Evolutionary conservation across 2,329 filamentous ascomycete species (phyloP).

Genomic region (Grosmannia serpens): DNA sequence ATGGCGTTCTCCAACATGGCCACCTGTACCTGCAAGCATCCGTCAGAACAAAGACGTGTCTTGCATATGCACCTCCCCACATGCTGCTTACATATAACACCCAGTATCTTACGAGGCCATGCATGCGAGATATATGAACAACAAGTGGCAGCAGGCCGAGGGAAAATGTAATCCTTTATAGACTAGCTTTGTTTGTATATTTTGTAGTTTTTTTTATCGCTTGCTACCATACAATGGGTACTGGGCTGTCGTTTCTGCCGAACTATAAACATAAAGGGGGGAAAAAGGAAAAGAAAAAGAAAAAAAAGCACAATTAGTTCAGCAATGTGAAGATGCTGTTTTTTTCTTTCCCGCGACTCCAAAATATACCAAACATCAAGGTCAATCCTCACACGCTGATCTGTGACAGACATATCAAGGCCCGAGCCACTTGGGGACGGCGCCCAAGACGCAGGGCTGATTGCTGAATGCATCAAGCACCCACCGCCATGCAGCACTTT

Average conservation of each 20-base stretch:
- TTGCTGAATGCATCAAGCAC: background rate
- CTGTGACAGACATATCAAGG: background rate
- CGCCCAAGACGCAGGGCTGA: background rate
- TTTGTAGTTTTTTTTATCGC: background rate
- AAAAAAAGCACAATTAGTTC: background rate
- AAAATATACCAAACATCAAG: background rate
- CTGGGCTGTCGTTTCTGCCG: background rate
- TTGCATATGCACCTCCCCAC: background rate
- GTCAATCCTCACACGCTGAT: background rate
- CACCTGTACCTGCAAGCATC: background rate
- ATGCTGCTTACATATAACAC: background rate
- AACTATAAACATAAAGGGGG: background rate
- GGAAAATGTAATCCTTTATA: background rate
- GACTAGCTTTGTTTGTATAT: background rate
- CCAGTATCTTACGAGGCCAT: background rate
- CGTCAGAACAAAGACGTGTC: background rate
- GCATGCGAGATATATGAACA: background rate
- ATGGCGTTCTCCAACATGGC: background rate
- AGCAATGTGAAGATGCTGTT: background rate
- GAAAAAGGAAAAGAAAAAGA: background rate
- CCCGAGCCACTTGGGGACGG: background rate
- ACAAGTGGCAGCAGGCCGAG: background rate
- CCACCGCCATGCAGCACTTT: background rate
- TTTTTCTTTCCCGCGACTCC: constrained; percentile 1
- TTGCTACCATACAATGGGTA: constrained; percentile 3